A percentile compares a stretch with the other conserved stretches of the same genome.
phyloP scores from a whole-genome alignment of 495 filamentous ascomycete species.

The Hypoxylon lenormandii region DNA sequence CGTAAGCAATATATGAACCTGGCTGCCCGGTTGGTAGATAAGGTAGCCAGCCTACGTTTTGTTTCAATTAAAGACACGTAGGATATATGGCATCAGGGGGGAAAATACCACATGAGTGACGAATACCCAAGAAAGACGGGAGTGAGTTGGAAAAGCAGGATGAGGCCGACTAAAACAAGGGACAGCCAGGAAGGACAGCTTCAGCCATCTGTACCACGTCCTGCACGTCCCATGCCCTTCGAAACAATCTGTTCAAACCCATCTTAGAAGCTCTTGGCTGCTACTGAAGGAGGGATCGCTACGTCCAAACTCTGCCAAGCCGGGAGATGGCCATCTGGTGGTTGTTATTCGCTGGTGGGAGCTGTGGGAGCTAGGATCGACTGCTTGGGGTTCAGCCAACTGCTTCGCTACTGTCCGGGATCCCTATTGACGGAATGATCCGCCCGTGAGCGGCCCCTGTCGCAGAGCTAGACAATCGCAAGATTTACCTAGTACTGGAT shows the following conservation, averaged over 20 bases:
- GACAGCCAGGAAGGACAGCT: slow-evolving; percentile 1
- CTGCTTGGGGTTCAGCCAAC: slow-evolving; percentile 39
- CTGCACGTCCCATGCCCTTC: slow-evolving; percentile 2
- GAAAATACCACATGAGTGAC: slow-evolving; percentile 24
- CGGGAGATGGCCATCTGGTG: slow-evolving; percentile 44
- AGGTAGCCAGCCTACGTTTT: slow-evolving; percentile 11
- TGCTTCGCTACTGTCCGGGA: slow-evolving; percentile 32
- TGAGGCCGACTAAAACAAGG: slow-evolving; percentile 22
- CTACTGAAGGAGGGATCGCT: slow-evolving; percentile 22
- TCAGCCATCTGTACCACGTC: slow-evolving; percentile 24
- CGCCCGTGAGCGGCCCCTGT: slow-evolving; percentile 3
- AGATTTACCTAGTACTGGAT: slow-evolving; percentile 21
- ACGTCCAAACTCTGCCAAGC: slow-evolving; percentile 45
- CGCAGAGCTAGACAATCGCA: slow-evolving; percentile 18
- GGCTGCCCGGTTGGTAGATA: slow-evolving; percentile 19
- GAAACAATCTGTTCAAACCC: slow-evolving; percentile 20
- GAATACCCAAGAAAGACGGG: slow-evolving; percentile 26
- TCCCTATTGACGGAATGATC: slow-evolving; percentile 13
- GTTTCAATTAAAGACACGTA: slow-evolving; percentile 41
- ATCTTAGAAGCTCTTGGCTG: slow-evolving; percentile 10
- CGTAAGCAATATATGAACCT: slow-evolving; percentile 41
- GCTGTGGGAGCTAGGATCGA: slow-evolving; percentile 22
- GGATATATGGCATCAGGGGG: slow-evolving; percentile 31
- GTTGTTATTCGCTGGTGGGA: slow-evolving; percentile 36
- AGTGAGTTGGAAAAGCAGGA: slow-evolving; percentile 12